phyloP scores from a whole-genome alignment of 2,329 filamentous ascomycete species.

The Cyphellophora attinorum region DNA sequence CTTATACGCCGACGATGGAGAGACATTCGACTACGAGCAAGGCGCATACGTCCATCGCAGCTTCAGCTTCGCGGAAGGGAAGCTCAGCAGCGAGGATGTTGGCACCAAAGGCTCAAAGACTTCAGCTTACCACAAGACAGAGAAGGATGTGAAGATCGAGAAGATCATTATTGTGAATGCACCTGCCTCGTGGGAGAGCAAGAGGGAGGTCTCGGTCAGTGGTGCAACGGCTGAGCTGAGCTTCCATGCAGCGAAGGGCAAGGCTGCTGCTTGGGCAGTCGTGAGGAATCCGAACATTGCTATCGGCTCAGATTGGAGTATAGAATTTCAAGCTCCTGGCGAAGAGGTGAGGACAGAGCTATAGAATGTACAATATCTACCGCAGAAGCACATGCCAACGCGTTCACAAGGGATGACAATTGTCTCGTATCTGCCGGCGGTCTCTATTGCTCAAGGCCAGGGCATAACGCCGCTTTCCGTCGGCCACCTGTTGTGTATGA shows the following conservation, averaged over 20 bases:
- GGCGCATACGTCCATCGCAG: constrained; percentile 81
- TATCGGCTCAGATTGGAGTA: constrained; percentile 57
- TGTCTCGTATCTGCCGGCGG: too few species aligned
- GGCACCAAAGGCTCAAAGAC: constrained; percentile 53
- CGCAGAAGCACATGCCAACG: not conserved
- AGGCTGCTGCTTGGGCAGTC: constrained; percentile 52
- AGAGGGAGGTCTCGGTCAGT: constrained; percentile 43
- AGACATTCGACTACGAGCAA: constrained; percentile 76
- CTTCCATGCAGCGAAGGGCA: constrained; percentile 46
- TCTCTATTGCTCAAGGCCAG: too few species aligned
- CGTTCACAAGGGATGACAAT: too few species aligned
- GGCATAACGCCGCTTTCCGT: too few species aligned
- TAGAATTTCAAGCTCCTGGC: constrained; percentile 37
- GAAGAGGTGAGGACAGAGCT: constrained; percentile 10
- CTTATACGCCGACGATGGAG: constrained; percentile 87
- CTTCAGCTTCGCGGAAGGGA: constrained; percentile 56
- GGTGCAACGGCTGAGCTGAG: constrained; percentile 47
- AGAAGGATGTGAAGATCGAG: constrained; percentile 70
- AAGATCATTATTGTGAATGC: constrained; percentile 77
- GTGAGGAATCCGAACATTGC: constrained; percentile 53
- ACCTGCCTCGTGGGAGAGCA: constrained; percentile 59
- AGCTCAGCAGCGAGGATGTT: constrained; percentile 61
- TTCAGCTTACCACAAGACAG: constrained; percentile 66
- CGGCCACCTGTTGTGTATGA: too few species aligned
- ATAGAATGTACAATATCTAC: constrained; percentile 9